Conservation (phyloP, 2,329 filamentous ascomycete genomes). For the Alternaria sp. region DNA sequence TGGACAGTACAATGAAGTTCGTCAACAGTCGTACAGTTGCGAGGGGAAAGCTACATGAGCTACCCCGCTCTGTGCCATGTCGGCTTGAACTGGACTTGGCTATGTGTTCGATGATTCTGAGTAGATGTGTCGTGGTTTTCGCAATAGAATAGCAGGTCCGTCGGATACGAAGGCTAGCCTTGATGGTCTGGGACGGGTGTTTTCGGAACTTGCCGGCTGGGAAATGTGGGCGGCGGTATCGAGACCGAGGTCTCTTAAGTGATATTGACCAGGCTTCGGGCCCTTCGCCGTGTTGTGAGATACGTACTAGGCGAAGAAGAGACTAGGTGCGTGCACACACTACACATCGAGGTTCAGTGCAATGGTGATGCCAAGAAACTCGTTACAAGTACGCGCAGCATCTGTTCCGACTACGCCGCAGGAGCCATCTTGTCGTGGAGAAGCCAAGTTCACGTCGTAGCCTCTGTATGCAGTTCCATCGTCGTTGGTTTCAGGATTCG, state of each 20-base stretch:
- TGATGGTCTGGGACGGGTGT: not conserved
- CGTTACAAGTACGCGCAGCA: constrained; percentile 7
- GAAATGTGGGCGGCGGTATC: not conserved
- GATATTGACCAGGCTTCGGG: constrained; percentile 17
- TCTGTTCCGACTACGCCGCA: constrained; percentile 18
- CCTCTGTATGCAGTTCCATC: constrained; percentile 2
- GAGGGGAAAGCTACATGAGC: constrained; percentile 5
- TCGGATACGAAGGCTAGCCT: not conserved
- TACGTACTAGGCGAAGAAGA: constrained; percentile 23
- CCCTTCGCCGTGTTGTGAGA: constrained; percentile 16
- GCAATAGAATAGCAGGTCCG: not conserved
- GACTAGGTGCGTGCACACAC: constrained; percentile 13
- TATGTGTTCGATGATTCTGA: constrained; percentile 1
- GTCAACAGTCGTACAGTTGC: constrained; percentile 21
- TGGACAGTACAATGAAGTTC: constrained; percentile 9
- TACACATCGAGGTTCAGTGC: constrained; percentile 19
- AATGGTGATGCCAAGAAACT: constrained; percentile 5
- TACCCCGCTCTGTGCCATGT: constrained; percentile 16
- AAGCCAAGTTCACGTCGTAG: not conserved
- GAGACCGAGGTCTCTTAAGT: constrained; percentile 3
- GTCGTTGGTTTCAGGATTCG: constrained; percentile 14
- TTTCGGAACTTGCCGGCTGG: not conserved
- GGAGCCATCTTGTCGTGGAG: not conserved
- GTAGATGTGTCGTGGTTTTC: not conserved
- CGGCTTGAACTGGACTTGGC: constrained; percentile 5